A percentile compares a stretch with the other conserved stretches of the same genome.
Evolutionary conservation across 1,284 basidiomycete genomes (phyloP).

Genomic region (Heliocybe sulcata): DNA sequence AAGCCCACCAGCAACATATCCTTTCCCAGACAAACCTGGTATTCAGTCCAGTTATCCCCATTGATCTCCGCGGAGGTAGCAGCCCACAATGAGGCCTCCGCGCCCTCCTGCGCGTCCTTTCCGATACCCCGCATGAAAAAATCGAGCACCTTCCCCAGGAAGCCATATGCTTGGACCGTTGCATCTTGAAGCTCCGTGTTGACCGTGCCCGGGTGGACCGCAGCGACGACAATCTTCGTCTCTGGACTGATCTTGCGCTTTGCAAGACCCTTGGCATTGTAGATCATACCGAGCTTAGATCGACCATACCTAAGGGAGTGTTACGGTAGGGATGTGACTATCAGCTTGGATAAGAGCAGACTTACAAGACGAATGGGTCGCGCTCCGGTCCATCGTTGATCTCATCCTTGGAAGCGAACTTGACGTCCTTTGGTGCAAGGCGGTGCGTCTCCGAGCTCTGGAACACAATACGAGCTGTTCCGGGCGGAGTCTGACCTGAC

Average conservation of each 20-base stretch:
- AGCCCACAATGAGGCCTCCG: conserved; percentile 24
- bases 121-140: conserved; percentile 13
- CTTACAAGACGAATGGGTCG: background rate
- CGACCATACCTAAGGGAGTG: conserved; percentile 3
- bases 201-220: conserved; percentile 23
- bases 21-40: conserved; percentile 14
- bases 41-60: conserved; percentile 21
- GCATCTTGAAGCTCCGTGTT: conserved; percentile 21
- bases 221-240: conserved; percentile 17
- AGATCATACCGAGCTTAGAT: conserved; percentile 16
- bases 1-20: background rate
- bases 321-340: background rate
- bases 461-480: conserved; percentile 22
- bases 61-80: conserved; percentile 21
- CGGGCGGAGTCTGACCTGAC: conserved; percentile 13
- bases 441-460: conserved; percentile 23
- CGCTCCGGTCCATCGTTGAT: conserved; percentile 12
- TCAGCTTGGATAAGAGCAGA: background rate
- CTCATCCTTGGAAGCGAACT: conserved; percentile 22
- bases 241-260: conserved; percentile 15
- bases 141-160: conserved; percentile 16
- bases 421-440: conserved; percentile 6
- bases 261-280: conserved; percentile 17
- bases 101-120: conserved; percentile 22
- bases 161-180: conserved; percentile 20